phyloP scores from a whole-genome alignment of 2,329 filamentous ascomycete genomes.

The Colletotrichum destructivum region DNA sequence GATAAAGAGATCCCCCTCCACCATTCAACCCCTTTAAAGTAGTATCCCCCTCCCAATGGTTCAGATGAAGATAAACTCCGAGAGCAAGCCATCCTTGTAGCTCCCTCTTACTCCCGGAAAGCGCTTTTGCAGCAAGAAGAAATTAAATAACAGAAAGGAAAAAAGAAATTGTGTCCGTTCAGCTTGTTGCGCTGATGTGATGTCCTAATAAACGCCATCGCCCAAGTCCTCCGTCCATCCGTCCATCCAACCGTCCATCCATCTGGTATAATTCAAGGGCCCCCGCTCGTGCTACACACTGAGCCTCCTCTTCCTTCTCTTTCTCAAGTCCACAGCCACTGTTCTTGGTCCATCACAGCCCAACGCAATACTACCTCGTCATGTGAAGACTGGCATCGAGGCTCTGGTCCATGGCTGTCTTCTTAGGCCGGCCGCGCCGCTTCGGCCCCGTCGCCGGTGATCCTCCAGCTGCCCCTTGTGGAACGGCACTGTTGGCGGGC shows the following conservation, averaged over 20 bases:
- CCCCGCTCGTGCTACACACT: conserved; percentile 4
- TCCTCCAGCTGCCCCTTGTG: conserved; percentile 21
- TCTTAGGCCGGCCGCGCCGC: conserved; percentile 42
- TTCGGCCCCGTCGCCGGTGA: conserved; percentile 33
- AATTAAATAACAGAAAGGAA: conserved; percentile 23
- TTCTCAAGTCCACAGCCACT: neutral
- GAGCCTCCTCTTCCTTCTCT: neutral
- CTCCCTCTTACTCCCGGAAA: conserved; percentile 13
- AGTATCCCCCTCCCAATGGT: neutral
- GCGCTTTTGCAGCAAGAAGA: conserved; percentile 32
- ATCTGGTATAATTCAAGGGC: neutral
- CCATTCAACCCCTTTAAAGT: too few relatives aligned
- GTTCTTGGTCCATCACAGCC: neutral
- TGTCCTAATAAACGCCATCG: conserved; percentile 34
- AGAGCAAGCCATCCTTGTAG: conserved; percentile 29
- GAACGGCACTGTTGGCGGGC: conserved; percentile 24
- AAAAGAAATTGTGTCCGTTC: conserved; percentile 14
- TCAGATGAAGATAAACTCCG: conserved; percentile 27
- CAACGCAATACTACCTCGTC: conserved; percentile 11
- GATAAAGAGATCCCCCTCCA: neutral
- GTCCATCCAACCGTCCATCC: too few relatives aligned
- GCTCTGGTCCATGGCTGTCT: conserved; percentile 34
- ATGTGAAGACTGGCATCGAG: conserved; percentile 38
- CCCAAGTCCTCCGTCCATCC: conserved; percentile 25
- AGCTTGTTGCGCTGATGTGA: conserved; percentile 5